phyloP scores from a whole-genome alignment of 1,139 yeast species.

The Kluyveromyces sp. region DNA sequence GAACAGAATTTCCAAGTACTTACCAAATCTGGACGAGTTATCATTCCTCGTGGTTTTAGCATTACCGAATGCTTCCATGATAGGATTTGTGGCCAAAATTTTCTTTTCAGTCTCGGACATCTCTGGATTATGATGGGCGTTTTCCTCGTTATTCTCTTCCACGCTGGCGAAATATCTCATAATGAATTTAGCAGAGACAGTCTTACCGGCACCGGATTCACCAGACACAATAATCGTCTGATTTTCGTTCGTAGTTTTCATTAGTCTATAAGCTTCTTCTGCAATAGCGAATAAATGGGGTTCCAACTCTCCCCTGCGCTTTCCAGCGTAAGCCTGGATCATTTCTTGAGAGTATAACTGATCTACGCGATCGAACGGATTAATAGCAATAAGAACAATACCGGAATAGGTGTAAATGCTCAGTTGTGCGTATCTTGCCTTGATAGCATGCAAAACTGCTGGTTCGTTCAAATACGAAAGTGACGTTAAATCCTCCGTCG shows the following conservation, averaged over 20 bases:
- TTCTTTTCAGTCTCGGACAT: constrained; percentile 92
- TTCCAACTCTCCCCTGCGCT: constrained; percentile 85
- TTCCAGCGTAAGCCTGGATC: constrained; percentile 90
- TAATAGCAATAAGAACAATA: constrained; percentile 91
- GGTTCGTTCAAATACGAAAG: constrained; percentile 93
- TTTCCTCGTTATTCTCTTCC: constrained; percentile 41
- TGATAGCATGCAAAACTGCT: constrained; percentile 90
- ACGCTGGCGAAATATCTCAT: constrained; percentile 98
- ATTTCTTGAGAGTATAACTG: constrained; percentile 86
- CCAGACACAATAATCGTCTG: constrained; percentile 97
- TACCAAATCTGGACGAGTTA: constrained; percentile 95
- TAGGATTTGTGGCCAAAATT: constrained; percentile 94
- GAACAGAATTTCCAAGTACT: constrained; percentile 85
- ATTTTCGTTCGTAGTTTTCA: constrained; percentile 76
- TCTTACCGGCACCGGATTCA: constrained; percentile 98
- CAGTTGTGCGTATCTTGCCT: constrained; percentile 78
- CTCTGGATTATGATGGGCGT: constrained; percentile 45
- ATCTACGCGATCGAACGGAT: constrained; percentile 90
- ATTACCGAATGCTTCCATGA: constrained; percentile 98
- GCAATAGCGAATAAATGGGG: constrained; percentile 98
- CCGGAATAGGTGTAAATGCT: constrained; percentile 95
- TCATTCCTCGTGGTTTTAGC: constrained; percentile 97
- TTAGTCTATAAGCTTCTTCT: constrained; percentile 94
- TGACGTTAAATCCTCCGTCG: constrained; percentile 90
- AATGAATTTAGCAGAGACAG: constrained; percentile 93